Percentiles rank a stretch among this genome's conserved stretches.
These are phyloP conservation scores for Crithidia fasciculata DNA, from an alignment of 208 protist genomes.

Conservation along the genomic window DNA sequence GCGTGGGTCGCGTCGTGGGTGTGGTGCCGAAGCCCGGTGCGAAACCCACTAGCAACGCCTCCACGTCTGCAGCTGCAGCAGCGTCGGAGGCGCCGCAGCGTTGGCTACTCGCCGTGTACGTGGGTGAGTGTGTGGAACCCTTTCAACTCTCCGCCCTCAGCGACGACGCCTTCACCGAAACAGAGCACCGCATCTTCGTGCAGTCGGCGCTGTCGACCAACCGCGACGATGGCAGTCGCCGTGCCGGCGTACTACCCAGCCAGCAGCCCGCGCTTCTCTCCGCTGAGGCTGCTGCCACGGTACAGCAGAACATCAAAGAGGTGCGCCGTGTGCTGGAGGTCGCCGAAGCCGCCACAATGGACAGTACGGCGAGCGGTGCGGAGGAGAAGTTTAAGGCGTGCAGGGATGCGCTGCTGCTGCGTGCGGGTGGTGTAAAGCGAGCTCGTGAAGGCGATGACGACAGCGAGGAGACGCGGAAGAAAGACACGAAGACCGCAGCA, in stretches of 20 bases:
- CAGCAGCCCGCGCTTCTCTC: constrained; percentile 40
- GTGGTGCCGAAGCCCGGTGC: constrained; percentile 49
- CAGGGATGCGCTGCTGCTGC: neutral
- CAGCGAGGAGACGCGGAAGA: neutral
- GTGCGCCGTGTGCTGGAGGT: constrained; percentile 45
- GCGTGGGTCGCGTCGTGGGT: constrained; percentile 69
- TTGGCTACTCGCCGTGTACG: constrained; percentile 71
- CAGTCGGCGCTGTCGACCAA: constrained; percentile 52
- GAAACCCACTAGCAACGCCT: neutral
- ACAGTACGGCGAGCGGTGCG: neutral
- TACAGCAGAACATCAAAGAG: constrained; percentile 48
- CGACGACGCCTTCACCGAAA: constrained; percentile 55
- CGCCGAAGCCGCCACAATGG: neutral
- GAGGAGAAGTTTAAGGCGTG: neutral
- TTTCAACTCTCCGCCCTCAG: constrained; percentile 52
- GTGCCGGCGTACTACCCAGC: constrained; percentile 22
- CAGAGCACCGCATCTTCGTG: constrained; percentile 71
- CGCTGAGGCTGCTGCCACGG: constrained; percentile 39
- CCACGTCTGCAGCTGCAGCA: neutral
- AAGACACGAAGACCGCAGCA: neutral
- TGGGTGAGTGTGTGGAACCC: constrained; percentile 69
- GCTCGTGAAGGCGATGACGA: constrained; percentile 19
- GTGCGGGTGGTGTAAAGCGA: constrained; percentile 32
- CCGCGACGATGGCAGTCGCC: constrained; percentile 21
- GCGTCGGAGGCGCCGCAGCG: constrained; percentile 27